Base-by-base conservation (phyloP, 805 yeast genomes). In the Candida ascalaphidarum region DNA sequence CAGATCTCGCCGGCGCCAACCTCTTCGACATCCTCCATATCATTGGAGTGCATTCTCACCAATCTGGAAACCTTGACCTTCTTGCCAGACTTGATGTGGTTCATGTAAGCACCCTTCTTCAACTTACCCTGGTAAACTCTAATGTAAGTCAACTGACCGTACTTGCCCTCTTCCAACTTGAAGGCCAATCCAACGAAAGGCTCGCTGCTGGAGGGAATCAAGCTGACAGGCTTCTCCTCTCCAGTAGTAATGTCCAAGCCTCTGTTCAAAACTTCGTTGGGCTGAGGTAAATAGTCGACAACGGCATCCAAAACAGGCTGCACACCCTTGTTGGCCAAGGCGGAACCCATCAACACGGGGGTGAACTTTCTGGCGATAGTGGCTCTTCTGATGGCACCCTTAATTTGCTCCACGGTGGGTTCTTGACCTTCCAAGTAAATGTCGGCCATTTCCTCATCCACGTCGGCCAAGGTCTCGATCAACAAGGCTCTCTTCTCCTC, bases 341-440 rank as follows among this genome's bases (percentile, higher is more conserved):
- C 99, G 27, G 96, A 85, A 14, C 99, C 99, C 96, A 92, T 92
- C 40, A 89, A 67, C n/a, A 92, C 97, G n/a, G 99, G 98, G 10
- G 97, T 85, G 67, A 92, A 92, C 52, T 74, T 82, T 63, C 96
- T 77, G 18, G 88, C 94, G 58, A 89, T 89, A 12, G 99, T 92
- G 28, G 96, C 73, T 48, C 96, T 77, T 58, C 98, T 80, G 43
- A 92, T 92, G 23, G 96, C 97, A 29, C 54, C 75, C 51, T 81
- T 77, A 39, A 92, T 81, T 61, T 92, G 95, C 34, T 78, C 81
- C 17, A 70, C 68, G 18, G 86, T 67, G 33, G 98, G 97, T 44
- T 77, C 92, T 44, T 74, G 71, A 53, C 94, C 99, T 40, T 86
- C 96, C 48, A 92, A 64, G 56, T 71, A 88, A 37, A 92, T 60